Percentiles rank a stretch among this genome's conserved stretches.
Evolutionary conservation across 1,139 yeast genomes (phyloP).

Genomic region (Trichomonascaceae sp.): DNA sequence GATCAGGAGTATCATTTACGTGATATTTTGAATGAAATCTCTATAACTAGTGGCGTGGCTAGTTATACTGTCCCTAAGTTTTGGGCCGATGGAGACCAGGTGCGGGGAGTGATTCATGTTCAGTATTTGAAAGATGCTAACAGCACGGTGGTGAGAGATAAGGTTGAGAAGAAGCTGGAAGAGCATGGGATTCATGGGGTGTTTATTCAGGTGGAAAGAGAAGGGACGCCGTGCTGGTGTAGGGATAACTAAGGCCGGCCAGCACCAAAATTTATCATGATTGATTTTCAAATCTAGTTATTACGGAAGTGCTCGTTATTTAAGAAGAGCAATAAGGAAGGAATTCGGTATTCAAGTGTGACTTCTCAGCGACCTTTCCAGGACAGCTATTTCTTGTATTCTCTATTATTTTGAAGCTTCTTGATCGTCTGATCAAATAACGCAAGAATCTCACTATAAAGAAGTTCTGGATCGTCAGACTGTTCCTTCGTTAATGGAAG

Average conservation of each 20-base stretch:
- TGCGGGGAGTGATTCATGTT: constrained; percentile 49
- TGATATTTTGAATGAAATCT: constrained; percentile 58
- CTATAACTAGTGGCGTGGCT: constrained; percentile 69
- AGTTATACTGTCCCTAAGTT: constrained; percentile 85
- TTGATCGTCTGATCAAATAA: neutral
- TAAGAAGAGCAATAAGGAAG: too few relatives aligned
- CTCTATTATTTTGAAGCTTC: too few relatives aligned
- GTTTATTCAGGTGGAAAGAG: constrained; percentile 37
- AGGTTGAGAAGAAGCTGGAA: constrained; percentile 45
- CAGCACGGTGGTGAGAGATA: constrained; percentile 51
- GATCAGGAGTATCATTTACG: constrained; percentile 57
- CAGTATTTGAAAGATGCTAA: constrained; percentile 67
- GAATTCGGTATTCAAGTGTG: too few relatives aligned
- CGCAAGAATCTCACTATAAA: neutral
- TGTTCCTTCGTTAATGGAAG: neutral
- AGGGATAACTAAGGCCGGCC: neutral
- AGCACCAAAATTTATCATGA: too few relatives aligned
- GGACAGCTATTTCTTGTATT: too few relatives aligned
- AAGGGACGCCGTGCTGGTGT: constrained; percentile 35
- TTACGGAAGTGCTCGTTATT: too few relatives aligned
- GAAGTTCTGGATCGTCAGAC: neutral
- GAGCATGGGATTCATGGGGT: constrained; percentile 32
- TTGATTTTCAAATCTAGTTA: too few relatives aligned
- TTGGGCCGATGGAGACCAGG: constrained; percentile 63
- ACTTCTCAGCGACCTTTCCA: too few relatives aligned